Base-by-base conservation (phyloP, 2,329 filamentous ascomycete genomes). In the Exophiala calicioides region DNA sequence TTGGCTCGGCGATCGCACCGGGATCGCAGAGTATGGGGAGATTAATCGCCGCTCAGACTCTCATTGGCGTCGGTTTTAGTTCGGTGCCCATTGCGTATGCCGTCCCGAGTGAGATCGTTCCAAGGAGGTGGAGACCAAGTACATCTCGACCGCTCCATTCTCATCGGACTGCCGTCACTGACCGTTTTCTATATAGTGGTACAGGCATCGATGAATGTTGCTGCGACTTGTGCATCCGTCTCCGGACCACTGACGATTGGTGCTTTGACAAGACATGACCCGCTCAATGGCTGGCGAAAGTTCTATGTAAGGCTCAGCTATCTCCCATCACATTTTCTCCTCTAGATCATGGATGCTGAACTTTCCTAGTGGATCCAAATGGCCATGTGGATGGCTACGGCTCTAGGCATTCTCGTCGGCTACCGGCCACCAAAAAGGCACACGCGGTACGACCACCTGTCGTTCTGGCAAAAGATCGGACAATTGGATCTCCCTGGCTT, bases 281-380 rank as follows among this genome's bases (percentile, higher is more conserved):
- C 26, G n/a, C 7, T 21, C 15, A 33, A 50, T 32, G 54, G 54
- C 4, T 57, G 54, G 54, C 47, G 54, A 6, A 54, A 50, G 16
- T 57, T 55, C 39, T 57, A n/a, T n/a, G n/a, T n/a, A n/a, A n/a
- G n/a, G n/a, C n/a, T n/a, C n/a, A n/a, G n/a, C n/a, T n/a, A n/a
- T n/a, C n/a, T n/a, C n/a, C n/a, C n/a, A n/a, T n/a, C n/a, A n/a
- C n/a, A n/a, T n/a, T n/a, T n/a, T n/a, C n/a, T n/a, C n/a, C n/a
- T n/a, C n/a, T n/a, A n/a, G n/a, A n/a, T n/a, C n/a, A n/a, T n/a
- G n/a, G n/a, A n/a, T n/a, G n/a, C n/a, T n/a, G n/a, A n/a, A n/a
- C n/a, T n/a, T n/a, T n/a, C n/a, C n/a, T n/a, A 56, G 23, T 57
- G 54, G 54, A 49, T 57, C 19, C 54, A 57, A 46, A 34, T 55